phyloP scores from a whole-genome alignment of 352 stramenopile genomes.

The Aphanomyces astaci region DNA sequence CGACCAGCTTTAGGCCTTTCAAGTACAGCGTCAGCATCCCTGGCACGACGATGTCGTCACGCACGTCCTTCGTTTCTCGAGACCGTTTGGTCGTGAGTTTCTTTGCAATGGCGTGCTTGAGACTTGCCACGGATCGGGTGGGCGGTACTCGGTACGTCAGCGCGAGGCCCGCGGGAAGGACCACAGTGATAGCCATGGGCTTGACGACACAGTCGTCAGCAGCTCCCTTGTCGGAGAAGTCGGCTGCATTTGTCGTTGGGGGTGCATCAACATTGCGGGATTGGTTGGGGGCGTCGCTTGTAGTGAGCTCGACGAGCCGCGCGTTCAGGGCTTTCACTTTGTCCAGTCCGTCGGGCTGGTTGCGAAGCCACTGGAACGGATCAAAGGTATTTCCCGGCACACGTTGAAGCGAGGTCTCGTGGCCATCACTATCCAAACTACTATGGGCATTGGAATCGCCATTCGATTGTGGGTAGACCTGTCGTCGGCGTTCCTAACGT shows the following conservation, averaged over 20 bases:
- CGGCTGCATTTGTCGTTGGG: no score
- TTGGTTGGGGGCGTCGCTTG: neutral
- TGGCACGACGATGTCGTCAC: neutral
- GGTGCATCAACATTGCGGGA: no score
- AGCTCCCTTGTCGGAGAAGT: neutral
- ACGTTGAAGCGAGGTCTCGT: no score
- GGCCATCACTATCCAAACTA: no score
- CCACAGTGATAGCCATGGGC: conserved; percentile 1
- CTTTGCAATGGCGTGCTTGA: conserved; percentile 14
- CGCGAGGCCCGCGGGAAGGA: neutral
- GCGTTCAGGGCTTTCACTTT: neutral
- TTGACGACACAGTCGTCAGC: neutral
- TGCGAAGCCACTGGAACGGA: conserved; percentile 9
- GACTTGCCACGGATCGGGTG: neutral
- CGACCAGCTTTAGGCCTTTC: neutral
- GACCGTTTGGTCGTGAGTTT: neutral
- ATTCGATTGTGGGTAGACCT: no score
- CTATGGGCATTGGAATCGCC: no score
- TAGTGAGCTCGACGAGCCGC: neutral
- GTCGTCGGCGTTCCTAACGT: no score
- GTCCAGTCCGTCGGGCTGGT: neutral
- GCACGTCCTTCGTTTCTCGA: neutral
- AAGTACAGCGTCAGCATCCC: conserved; percentile 3
- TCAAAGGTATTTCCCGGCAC: no score
- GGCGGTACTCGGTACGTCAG: neutral